Evolutionary conservation across 1,139 yeast species (phyloP), one percentile per base, ranked within the genome.

Genomic region (Yamadazyma conglobata): DNA sequence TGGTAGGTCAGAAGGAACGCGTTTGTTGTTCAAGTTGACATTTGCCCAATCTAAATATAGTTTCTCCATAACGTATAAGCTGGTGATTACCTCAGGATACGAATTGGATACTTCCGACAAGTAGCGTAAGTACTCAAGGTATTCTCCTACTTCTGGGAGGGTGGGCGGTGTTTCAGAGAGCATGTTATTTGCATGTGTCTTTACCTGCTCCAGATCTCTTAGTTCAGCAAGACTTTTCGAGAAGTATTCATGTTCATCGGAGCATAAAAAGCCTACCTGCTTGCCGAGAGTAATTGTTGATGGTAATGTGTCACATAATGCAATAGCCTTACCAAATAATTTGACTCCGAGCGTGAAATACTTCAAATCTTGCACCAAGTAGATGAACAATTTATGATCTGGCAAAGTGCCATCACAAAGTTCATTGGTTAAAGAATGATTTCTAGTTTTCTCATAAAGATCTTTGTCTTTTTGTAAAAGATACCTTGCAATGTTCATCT

Each of bases 11-110:
- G 41, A 32, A 1, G 63, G 54, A 7, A 58, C 46, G 1, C 35
- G 31, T 1, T 46, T 49, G 4, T 50, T 30, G 28, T 56, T 52
- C 26, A 51, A 29, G 28, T 58, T 53, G 27, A 52, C 43, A 22
- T 63, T 60, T 1, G 77, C 77, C 79, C 79, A 74, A 10, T 63
- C 69, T 25, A 70, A 56, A 39, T 74, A 74, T 2, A 70, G 70
- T 29, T 62, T 60, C 40, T 74, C 80, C 68, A 73, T 69, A 10
- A 63, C 58, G 47, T 63, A 73, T 31, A 62, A 42, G 25, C 60
- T 59, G 1, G 77, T 70, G 20, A 73, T 55, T n/a, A 70, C 31
- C 38, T 70, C 68, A 3, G 60, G 53, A 39, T 73, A 74, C 0
- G 69, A 56, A 1, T 39, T 37, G 15, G 53, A 41, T 8, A 57